Percentiles rank a stretch among this genome's conserved stretches.
Conservation (phyloP, 306 rosid genomes). For the Astragalus membranaceus region DNA sequence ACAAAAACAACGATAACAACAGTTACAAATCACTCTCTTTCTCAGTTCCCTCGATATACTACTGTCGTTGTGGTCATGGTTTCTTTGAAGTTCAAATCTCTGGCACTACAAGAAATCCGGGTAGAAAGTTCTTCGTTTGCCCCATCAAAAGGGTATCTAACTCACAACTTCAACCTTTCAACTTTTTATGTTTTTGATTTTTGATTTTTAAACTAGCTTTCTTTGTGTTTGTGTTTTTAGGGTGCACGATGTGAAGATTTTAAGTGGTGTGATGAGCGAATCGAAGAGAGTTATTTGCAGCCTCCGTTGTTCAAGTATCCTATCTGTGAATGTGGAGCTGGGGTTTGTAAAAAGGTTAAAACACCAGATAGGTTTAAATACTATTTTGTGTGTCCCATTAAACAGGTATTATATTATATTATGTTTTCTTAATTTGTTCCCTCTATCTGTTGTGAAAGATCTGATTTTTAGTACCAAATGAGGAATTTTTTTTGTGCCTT, state of each 20-base stretch:
- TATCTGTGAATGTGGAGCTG: conserved; percentile 31
- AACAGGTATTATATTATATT: conserved; percentile 7
- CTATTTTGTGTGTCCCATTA: conserved; percentile 28
- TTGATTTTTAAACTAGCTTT: neutral
- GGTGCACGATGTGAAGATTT: conserved; percentile 9
- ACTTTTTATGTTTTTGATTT: neutral
- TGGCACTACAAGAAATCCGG: neutral
- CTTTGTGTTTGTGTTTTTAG: neutral
- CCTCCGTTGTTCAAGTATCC: conserved; percentile 31
- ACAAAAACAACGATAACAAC: neutral
- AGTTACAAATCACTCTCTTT: neutral
- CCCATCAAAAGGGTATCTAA: conserved; percentile 35
- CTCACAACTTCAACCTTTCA: neutral
- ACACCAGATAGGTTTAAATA: too few relatives aligned
- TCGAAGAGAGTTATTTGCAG: neutral
- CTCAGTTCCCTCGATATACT: neutral
- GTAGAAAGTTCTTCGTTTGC: conserved; percentile 26
- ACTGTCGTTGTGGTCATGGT: conserved; percentile 35
- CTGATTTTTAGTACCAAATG: neutral
- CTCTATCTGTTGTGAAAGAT: neutral
- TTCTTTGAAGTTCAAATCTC: conserved; percentile 5
- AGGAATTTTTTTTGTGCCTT: neutral
- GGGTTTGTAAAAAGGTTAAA: conserved; percentile 26
- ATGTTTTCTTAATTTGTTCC: neutral
- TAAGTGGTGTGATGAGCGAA: conserved; percentile 13